Percentiles rank a stretch among this genome's conserved stretches.
Conservation (phyloP, 768 basidiomycete genomes). For the Boletus subparvulus region DNA sequence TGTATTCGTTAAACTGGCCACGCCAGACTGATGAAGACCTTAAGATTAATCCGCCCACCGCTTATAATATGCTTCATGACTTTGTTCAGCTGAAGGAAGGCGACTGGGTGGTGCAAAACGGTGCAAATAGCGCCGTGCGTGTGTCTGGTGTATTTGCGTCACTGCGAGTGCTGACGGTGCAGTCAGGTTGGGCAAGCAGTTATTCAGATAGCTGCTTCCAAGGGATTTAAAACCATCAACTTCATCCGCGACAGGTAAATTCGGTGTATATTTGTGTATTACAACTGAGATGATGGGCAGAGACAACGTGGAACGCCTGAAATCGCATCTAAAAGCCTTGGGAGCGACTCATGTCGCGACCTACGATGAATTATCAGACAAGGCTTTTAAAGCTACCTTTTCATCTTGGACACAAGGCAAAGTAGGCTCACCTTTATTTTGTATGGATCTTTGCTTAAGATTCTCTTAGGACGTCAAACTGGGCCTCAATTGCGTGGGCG, state of each 20-base stretch:
- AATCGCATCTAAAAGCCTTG: slow-evolving; percentile 49
- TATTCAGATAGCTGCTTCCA: slow-evolving; percentile 77
- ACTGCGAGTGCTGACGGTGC: slow-evolving; percentile 1
- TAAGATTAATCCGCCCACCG: slow-evolving; percentile 82
- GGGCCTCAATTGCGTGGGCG: slow-evolving; percentile 61
- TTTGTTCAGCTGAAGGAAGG: slow-evolving; percentile 63
- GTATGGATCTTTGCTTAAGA: slow-evolving; percentile 6
- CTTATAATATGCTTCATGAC: slow-evolving; percentile 77
- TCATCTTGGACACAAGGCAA: slow-evolving; percentile 65
- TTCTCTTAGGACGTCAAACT: slow-evolving; percentile 40
- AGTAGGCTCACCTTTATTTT: slow-evolving; percentile 34
- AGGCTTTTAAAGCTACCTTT: slow-evolving; percentile 49
- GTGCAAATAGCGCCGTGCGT: slow-evolving; percentile 78
- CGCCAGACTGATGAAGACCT: neutral
- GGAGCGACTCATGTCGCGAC: slow-evolving; percentile 79
- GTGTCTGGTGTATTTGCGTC: neutral
- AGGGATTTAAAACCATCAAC: slow-evolving; percentile 76
- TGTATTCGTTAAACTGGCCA: neutral
- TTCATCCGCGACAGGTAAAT: slow-evolving; percentile 68
- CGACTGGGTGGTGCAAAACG: slow-evolving; percentile 86
- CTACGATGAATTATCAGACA: slow-evolving; percentile 70
- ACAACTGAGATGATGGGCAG: slow-evolving; percentile 32
- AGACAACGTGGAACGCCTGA: slow-evolving; percentile 51
- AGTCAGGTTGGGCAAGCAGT: slow-evolving; percentile 77
- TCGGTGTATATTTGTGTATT: neutral